A percentile compares a stretch with the other conserved stretches of the same genome.
Evolutionary conservation across 2,329 filamentous ascomycete species (phyloP).

Genomic region (Drechmeria coniospora): DNA sequence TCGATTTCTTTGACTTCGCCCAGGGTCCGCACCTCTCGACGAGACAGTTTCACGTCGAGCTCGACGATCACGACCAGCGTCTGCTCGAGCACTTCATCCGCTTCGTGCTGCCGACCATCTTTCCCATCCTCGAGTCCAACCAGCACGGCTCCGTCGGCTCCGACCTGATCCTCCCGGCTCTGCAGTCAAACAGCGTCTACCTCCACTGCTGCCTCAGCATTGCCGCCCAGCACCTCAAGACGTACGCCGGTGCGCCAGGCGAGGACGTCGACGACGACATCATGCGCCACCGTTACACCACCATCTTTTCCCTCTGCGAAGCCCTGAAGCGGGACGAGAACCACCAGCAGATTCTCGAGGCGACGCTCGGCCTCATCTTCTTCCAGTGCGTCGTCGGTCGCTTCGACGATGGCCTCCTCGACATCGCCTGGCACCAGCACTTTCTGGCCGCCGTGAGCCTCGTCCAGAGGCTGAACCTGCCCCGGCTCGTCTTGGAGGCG

Average conservation of each 20-base stretch:
- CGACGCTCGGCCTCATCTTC: slow-evolving; percentile 87
- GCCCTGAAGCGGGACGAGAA: slow-evolving; percentile 66
- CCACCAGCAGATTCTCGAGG: slow-evolving; percentile 79
- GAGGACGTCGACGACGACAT: slow-evolving; percentile 81
- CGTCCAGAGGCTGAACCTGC: slow-evolving; percentile 71
- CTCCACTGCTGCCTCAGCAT: slow-evolving; percentile 92
- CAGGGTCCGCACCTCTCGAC: slow-evolving; percentile 48
- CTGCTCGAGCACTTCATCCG: slow-evolving; percentile 84
- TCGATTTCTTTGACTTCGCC: slow-evolving; percentile 72
- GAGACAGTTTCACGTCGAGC: slow-evolving; percentile 58
- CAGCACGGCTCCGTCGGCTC: slow-evolving; percentile 70
- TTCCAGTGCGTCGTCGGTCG: slow-evolving; percentile 87
- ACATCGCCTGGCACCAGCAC: slow-evolving; percentile 95
- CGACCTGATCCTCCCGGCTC: slow-evolving; percentile 70
- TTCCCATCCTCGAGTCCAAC: slow-evolving; percentile 82
- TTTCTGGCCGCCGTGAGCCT: slow-evolving; percentile 82
- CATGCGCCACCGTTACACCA: slow-evolving; percentile 78
- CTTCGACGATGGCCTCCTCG: slow-evolving; percentile 67
- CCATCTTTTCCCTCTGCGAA: slow-evolving; percentile 73
- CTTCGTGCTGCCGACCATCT: slow-evolving; percentile 74
- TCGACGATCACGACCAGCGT: slow-evolving; percentile 76
- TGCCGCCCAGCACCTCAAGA: slow-evolving; percentile 83
- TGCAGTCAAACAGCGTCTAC: slow-evolving; percentile 86
- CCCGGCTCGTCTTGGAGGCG: slow-evolving; percentile 46
- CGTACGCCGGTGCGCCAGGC: slow-evolving; percentile 40